Evolutionary conservation across 2,329 filamentous ascomycete species (phyloP), one percentile per base, ranked within the genome.

Genomic region (Shiraia bambusicola): DNA sequence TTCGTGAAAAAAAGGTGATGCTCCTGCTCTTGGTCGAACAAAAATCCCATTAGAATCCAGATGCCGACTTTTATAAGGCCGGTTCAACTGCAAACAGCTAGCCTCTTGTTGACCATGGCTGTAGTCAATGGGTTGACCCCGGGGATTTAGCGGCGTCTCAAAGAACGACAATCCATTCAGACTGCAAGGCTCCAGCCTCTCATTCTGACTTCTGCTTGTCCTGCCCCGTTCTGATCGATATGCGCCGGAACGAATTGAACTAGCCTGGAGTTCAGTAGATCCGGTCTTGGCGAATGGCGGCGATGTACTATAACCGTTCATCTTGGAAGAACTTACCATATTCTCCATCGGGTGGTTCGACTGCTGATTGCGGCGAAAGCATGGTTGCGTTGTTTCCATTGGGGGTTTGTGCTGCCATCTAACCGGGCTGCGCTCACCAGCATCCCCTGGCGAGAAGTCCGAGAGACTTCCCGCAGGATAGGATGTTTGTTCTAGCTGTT

Each of bases 261-360:
- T 64, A 47, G 42, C 32, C 22, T 55, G 45, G 34, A 43, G 55
- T 52, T 66, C 57, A 62, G 58, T 46, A 48, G 56, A 40, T 40
- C 50, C 36, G 34, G 44, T 19, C 32, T 42, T 42, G 28, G 49
- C 39, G 34, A 39, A 38, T 6, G 33, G 11, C 39, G 48, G 42
- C 41, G 45, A 46, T 45, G 45, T 42, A 28, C 36, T 48, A 47
- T 42, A 50, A 33, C 39, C 55, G 45, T 40, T 54, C 32, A 47
- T 52, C 48, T 72, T 71, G 48, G 70, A 71, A 8, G 70, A 67
- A 63, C 70, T 73, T 55, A 66, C 58, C 39, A 71, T 63, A 57
- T 28, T 63, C 32, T 63, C 52, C 35, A 53, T 37, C 40, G 54
- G 49, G 12, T 37, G 42, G 3, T 28, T 35, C n/a, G 55, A 47